These are phyloP conservation scores for Coniella vitis DNA, from an alignment of 2,329 filamentous ascomycete species.

Conservation along the genomic window DNA sequence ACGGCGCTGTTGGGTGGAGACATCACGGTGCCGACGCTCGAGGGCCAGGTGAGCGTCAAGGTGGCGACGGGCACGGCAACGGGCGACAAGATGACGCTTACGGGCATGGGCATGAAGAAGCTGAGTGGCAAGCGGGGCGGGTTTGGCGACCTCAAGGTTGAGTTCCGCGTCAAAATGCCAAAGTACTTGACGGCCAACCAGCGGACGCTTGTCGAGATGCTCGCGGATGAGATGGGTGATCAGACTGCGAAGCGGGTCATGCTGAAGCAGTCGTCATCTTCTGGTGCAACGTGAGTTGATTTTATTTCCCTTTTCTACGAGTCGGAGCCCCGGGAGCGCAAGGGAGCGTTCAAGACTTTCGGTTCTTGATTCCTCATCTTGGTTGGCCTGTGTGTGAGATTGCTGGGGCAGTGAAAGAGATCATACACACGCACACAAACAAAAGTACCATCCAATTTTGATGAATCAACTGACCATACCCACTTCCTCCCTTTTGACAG, in stretches of 20 bases:
- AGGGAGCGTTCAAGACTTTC: too few species aligned
- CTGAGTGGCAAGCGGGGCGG: slow-evolving; percentile 60
- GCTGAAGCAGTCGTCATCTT: slow-evolving; percentile 28
- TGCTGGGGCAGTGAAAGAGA: too few species aligned
- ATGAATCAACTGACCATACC: background rate
- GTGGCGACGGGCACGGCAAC: slow-evolving; percentile 87
- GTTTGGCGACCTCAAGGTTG: slow-evolving; percentile 79
- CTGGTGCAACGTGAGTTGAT: slow-evolving; percentile 34
- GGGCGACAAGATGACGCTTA: slow-evolving; percentile 82
- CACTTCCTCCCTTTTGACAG: background rate
- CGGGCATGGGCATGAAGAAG: slow-evolving; percentile 91
- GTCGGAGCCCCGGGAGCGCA: too few species aligned
- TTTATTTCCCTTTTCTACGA: too few species aligned
- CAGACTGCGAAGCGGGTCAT: slow-evolving; percentile 88
- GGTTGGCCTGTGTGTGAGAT: too few species aligned
- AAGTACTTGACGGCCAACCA: slow-evolving; percentile 91
- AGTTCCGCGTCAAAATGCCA: slow-evolving; percentile 93
- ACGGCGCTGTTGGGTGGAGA: slow-evolving; percentile 90
- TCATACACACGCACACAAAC: too few species aligned
- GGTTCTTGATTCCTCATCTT: too few species aligned
- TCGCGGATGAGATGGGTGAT: slow-evolving; percentile 93
- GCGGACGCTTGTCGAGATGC: slow-evolving; percentile 86
- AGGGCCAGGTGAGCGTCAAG: slow-evolving; percentile 84
- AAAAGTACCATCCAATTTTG: too few species aligned
- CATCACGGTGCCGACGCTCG: slow-evolving; percentile 80